Conservation (phyloP, 1,284 basidiomycete genomes). For the Phlebopus sp. region DNA sequence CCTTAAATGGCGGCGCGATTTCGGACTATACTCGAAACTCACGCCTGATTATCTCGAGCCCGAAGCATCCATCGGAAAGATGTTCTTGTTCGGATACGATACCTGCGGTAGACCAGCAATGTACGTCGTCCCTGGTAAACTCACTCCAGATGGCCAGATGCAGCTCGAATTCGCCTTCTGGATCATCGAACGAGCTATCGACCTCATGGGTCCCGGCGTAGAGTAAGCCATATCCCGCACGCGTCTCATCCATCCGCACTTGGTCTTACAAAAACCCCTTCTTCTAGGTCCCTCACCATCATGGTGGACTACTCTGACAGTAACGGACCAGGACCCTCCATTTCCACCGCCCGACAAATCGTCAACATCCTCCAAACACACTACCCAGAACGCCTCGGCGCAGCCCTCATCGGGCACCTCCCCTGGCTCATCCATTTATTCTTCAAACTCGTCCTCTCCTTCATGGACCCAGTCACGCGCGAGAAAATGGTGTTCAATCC, state of each 20-base stretch:
- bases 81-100: slow-evolving; percentile 77
- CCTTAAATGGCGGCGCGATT: slow-evolving; percentile 73
- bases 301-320: slow-evolving; percentile 82
- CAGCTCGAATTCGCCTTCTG: slow-evolving; percentile 79
- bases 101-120: slow-evolving; percentile 60
- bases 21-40: slow-evolving; percentile 59
- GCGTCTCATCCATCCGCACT: too few relatives aligned
- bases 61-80: slow-evolving; percentile 74
- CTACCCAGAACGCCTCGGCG: slow-evolving; percentile 91
- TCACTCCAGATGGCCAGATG: slow-evolving; percentile 77
- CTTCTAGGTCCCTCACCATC: slow-evolving; percentile 61
- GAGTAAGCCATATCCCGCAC: too few relatives aligned
- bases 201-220: slow-evolving; percentile 74
- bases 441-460: slow-evolving; percentile 80
- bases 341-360: slow-evolving; percentile 62
- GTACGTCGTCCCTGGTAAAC: slow-evolving; percentile 79
- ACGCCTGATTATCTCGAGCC: slow-evolving; percentile 62
- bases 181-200: slow-evolving; percentile 66
- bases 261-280: too few relatives aligned
- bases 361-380: slow-evolving; percentile 83
- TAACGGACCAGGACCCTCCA: slow-evolving; percentile 63
- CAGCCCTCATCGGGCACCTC: slow-evolving; percentile 79
- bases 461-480: slow-evolving; percentile 79
- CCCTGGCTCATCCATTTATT: slow-evolving; percentile 80
- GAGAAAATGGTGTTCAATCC: slow-evolving; percentile 72